A percentile compares a stretch with the other conserved stretches of the same genome.
These are phyloP conservation scores for Termitomyces sp. DNA, from an alignment of 1,284 basidiomycete genomes.

Conservation along the genomic window DNA sequence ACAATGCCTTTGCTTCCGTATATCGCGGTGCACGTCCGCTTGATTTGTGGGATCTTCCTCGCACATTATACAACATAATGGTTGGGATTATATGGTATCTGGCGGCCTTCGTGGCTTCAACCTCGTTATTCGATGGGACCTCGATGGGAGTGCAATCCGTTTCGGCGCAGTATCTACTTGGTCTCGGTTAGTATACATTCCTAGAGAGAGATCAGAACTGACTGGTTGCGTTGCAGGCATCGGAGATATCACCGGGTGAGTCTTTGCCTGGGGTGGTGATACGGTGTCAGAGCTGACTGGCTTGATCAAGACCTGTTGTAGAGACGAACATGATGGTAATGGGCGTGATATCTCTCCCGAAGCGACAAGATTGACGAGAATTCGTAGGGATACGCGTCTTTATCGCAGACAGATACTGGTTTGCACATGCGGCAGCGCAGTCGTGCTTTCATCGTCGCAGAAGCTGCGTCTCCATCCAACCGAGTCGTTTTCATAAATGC, in stretches of 20 bases:
- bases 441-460: constrained; percentile 74
- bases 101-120: constrained; percentile 35
- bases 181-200: constrained; percentile 40
- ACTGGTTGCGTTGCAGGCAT: constrained; percentile 39
- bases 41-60: constrained; percentile 30
- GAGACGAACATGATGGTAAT: constrained; percentile 74
- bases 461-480: constrained; percentile 46
- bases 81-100: constrained; percentile 32
- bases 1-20: constrained; percentile 29
- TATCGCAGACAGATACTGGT: constrained; percentile 69
- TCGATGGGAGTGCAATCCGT: constrained; percentile 21
- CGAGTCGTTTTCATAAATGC: constrained; percentile 76
- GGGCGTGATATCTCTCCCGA: neutral
- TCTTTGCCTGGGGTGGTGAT: neutral
- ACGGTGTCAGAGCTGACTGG: neutral
- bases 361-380: neutral
- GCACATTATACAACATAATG: constrained; percentile 31
- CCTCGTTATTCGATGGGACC: constrained; percentile 23
- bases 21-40: constrained; percentile 27
- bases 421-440: constrained; percentile 77
- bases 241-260: constrained; percentile 74
- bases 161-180: constrained; percentile 48
- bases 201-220: neutral
- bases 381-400: constrained; percentile 64
- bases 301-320: constrained; percentile 52